phyloP scores from a whole-genome alignment of 2,329 filamentous ascomycete species.

The Didymellaceae sp. region DNA sequence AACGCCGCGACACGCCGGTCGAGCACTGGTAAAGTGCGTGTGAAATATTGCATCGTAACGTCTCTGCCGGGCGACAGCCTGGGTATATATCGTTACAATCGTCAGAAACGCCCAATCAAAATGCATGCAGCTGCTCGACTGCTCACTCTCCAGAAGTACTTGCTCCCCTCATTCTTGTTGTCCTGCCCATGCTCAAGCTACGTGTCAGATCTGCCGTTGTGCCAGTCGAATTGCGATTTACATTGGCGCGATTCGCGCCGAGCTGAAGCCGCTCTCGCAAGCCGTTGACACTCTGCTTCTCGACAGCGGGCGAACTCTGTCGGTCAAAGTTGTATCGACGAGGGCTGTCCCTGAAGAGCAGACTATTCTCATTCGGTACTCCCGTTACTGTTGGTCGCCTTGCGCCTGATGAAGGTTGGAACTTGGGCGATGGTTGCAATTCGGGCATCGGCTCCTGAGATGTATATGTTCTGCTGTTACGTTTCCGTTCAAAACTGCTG shows the following conservation, averaged over 20 bases:
- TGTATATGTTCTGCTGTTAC: conserved; percentile 44
- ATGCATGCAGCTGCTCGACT: conserved; percentile 12
- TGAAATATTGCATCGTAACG: conserved; percentile 9
- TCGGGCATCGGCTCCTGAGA: conserved; percentile 48
- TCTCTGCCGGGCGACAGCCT: conserved; percentile 27
- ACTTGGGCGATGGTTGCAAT: conserved; percentile 39
- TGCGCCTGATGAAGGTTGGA: conserved; percentile 35
- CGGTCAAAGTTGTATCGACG: conserved; percentile 38
- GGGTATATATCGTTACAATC: conserved; percentile 41
- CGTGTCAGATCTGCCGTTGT: conserved; percentile 35
- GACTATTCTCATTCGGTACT: conserved; percentile 33
- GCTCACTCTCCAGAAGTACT: conserved; percentile 43
- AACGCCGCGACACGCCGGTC: conserved; percentile 8
- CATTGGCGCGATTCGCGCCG: conserved; percentile 30
- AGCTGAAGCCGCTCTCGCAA: conserved; percentile 36
- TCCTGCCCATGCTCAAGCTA: conserved; percentile 37
- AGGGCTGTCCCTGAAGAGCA: conserved; percentile 36
- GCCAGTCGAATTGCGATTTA: conserved; percentile 39
- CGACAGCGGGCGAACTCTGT: conserved; percentile 40
- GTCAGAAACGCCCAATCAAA: conserved; percentile 28
- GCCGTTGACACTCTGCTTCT: conserved; percentile 36
- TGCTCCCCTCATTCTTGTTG: conserved; percentile 37
- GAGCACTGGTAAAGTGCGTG: background rate
- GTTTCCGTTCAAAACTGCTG: conserved; percentile 23
- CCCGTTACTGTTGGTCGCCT: conserved; percentile 41